Evolutionary conservation across 495 filamentous ascomycete genomes (phyloP).

Genomic region (Gamarada debralockiae): DNA sequence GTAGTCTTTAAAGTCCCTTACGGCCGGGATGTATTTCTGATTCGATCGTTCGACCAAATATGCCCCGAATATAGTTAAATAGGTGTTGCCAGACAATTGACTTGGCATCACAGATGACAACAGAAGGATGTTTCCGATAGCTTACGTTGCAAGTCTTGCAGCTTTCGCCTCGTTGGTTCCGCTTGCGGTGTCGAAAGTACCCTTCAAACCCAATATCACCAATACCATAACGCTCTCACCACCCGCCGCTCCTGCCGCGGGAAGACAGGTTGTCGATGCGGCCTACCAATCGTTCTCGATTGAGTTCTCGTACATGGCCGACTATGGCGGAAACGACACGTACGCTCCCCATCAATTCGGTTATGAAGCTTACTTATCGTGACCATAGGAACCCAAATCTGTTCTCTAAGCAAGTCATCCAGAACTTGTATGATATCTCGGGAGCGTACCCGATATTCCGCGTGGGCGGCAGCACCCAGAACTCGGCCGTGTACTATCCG

Average conservation of each 20-base stretch:
- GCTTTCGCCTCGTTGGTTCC: slow-evolving; percentile 1
- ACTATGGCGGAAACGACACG: slow-evolving; percentile 23
- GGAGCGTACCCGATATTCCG: slow-evolving; percentile 23
- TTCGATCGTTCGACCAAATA: background rate
- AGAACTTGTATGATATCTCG: slow-evolving; percentile 20
- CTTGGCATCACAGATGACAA: background rate
- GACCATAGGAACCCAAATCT: slow-evolving; percentile 17
- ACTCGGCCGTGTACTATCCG: slow-evolving; percentile 13
- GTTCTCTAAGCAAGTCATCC: slow-evolving; percentile 19
- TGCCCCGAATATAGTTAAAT: background rate
- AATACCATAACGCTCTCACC: slow-evolving; percentile 2
- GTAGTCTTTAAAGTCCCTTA: background rate
- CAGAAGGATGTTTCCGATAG: background rate
- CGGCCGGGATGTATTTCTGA: background rate
- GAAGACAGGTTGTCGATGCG: slow-evolving; percentile 18
- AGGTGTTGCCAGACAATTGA: background rate
- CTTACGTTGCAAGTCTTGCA: background rate
- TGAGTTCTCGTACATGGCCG: slow-evolving; percentile 25
- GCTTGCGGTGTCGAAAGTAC: background rate
- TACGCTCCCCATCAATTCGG: slow-evolving; percentile 1
- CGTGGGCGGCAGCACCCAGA: slow-evolving; percentile 21
- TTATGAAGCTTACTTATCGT: background rate
- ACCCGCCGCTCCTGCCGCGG: background rate
- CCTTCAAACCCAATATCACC: slow-evolving; percentile 9
- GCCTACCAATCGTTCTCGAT: slow-evolving; percentile 23